Percentiles rank a stretch among this genome's conserved stretches.
Conservation (phyloP, 2,329 filamentous ascomycete species). For the Monosporascus sp. region DNA sequence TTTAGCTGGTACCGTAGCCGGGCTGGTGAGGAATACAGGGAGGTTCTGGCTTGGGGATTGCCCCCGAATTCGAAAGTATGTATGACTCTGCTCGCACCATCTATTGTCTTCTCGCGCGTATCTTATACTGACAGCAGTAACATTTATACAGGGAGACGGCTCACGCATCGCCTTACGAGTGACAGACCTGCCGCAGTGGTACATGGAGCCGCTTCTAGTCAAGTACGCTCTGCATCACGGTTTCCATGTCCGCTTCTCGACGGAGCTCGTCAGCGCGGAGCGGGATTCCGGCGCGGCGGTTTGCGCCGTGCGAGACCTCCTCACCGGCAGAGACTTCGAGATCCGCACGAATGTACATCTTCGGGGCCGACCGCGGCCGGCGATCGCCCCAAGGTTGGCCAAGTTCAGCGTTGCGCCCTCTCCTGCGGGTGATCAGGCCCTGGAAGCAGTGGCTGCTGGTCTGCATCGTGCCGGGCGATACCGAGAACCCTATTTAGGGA, state of each 20-base stretch:
- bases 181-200: conserved; percentile 39
- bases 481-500: conserved; percentile 3
- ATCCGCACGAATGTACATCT: conserved; percentile 47
- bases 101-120: no score
- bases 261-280: conserved; percentile 22
- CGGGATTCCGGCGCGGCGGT: conserved; percentile 2
- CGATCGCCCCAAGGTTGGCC: conserved; percentile 23
- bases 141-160: conserved; percentile 32
- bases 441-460: conserved; percentile 53
- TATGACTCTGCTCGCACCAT: not conserved
- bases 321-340: conserved; percentile 36
- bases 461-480: conserved; percentile 29
- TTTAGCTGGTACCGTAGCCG: conserved; percentile 48
- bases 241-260: conserved; percentile 34
- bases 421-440: conserved; percentile 50
- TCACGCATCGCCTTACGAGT: conserved; percentile 34
- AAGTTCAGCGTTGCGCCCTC: conserved; percentile 38
- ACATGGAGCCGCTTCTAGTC: conserved; percentile 38
- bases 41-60: conserved; percentile 46
- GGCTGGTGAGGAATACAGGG: conserved; percentile 46
- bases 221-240: conserved; percentile 31
- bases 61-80: conserved; percentile 34
- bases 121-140: not conserved
- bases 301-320: conserved; percentile 28
- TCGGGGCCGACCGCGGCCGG: conserved; percentile 51